Evolutionary conservation across 306 rosid genomes (phyloP).

Genomic region (Prunus davidiana): DNA sequence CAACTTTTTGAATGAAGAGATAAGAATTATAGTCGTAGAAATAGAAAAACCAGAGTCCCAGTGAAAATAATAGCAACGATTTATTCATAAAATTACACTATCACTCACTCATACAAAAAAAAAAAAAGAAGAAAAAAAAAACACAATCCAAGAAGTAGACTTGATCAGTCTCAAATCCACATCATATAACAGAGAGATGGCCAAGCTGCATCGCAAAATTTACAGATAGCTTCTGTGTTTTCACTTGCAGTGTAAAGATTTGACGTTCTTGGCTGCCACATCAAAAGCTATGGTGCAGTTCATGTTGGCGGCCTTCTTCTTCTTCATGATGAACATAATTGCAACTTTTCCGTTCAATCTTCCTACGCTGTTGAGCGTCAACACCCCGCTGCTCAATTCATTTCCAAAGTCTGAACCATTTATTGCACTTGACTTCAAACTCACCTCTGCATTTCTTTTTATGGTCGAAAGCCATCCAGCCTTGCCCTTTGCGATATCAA

Average conservation of each 20-base stretch:
- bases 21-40: no score
- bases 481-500: not conserved
- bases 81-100: no score
- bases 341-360: not conserved
- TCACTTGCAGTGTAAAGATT: slow-evolving; percentile 8
- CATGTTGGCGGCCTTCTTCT: slow-evolving; percentile 13
- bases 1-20: no score
- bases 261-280: not conserved
- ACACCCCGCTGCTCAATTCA: not conserved
- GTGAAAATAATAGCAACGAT: no score
- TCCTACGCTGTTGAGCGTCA: not conserved
- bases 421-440: not conserved
- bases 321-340: slow-evolving; percentile 16
- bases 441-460: not conserved
- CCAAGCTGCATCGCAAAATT: no score
- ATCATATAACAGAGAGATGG: no score
- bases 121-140: no score
- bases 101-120: no score
- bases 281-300: not conserved
- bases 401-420: not conserved
- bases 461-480: slow-evolving; percentile 20
- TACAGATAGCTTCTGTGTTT: no score
- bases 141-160: no score
- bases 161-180: no score
- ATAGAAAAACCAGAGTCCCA: no score